Conservation (phyloP, 139 green algal species). For the Diplosphaera chodatii region DNA sequence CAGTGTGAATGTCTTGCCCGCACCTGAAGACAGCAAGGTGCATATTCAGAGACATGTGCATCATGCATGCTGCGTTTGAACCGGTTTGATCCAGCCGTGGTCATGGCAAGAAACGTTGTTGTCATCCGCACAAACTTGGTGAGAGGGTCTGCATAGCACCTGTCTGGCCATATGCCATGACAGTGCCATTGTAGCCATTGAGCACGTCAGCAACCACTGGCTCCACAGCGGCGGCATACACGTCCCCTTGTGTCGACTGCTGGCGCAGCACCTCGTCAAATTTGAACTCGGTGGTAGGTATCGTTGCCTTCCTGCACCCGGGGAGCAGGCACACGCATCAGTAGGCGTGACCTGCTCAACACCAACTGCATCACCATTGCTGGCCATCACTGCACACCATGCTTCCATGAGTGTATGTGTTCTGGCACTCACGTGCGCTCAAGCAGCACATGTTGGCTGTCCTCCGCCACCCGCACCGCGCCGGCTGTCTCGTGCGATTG, state of each 20-base stretch:
- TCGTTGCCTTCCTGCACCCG: constrained; percentile 8
- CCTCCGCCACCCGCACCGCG: constrained; percentile 7
- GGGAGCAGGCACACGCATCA: neutral
- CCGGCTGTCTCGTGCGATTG: constrained; percentile 24
- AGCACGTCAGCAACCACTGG: constrained; percentile 67
- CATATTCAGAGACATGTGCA: no score
- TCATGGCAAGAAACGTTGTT: no score
- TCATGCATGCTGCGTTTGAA: no score
- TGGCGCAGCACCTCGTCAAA: constrained; percentile 53
- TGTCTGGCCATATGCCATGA: constrained; percentile 72
- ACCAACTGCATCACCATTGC: no score
- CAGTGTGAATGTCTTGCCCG: constrained; percentile 81
- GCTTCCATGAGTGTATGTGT: no score
- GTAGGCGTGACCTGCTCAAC: no score
- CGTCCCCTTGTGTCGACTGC: constrained; percentile 53
- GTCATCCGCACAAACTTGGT: no score
- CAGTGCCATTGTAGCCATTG: constrained; percentile 74
- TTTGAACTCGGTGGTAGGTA: constrained; percentile 22
- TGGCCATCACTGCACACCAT: no score
- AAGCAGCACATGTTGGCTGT: constrained; percentile 15
- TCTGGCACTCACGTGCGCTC: constrained; percentile 34
- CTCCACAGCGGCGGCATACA: constrained; percentile 55
- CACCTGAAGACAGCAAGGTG: no score
- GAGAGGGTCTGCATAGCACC: no score
- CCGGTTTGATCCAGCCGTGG: no score